These are phyloP conservation scores for Tulasnella sp. DNA, from an alignment of 768 basidiomycete species.

Conservation along the genomic window DNA sequence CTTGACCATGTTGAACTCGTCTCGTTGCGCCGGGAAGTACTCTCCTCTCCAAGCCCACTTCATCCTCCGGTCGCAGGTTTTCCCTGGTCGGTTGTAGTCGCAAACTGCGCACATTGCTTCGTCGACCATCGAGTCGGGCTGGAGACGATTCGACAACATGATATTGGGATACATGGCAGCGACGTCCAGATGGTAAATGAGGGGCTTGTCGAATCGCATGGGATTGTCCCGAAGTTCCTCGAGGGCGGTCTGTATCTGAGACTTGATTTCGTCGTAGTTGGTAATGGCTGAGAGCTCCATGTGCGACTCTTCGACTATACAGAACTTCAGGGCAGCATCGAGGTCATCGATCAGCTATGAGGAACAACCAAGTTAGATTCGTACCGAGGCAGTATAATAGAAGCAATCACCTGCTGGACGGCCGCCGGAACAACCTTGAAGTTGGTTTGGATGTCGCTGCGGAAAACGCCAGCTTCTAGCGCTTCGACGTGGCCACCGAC, in stretches of 20 bases:
- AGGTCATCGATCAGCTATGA: constrained; percentile 87
- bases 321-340: constrained; percentile 88
- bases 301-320: constrained; percentile 83
- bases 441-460: constrained; percentile 91
- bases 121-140: constrained; percentile 97
- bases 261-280: constrained; percentile 93
- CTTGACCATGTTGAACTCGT: constrained; percentile 99
- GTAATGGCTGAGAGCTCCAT: constrained; percentile 78
- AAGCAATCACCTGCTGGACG: constrained; percentile 67
- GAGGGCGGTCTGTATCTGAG: constrained; percentile 71
- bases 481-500: constrained; percentile 99
- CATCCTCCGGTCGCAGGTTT: constrained; percentile 89
- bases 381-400: background rate
- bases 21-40: constrained; percentile 94
- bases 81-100: constrained; percentile 96
- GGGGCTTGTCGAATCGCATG: constrained; percentile 82
- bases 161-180: constrained; percentile 99
- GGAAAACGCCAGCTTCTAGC: constrained; percentile 95
- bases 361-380: constrained; percentile 7
- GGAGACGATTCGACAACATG: constrained; percentile 99
- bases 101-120: constrained; percentile 97
- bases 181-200: constrained; percentile 98
- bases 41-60: constrained; percentile 99
- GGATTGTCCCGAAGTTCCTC: constrained; percentile 92
- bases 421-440: constrained; percentile 93